A percentile compares a stretch with the other conserved stretches of the same genome.
phyloP scores from a whole-genome alignment of 441 rosid genomes.

The Kokia cookei region DNA sequence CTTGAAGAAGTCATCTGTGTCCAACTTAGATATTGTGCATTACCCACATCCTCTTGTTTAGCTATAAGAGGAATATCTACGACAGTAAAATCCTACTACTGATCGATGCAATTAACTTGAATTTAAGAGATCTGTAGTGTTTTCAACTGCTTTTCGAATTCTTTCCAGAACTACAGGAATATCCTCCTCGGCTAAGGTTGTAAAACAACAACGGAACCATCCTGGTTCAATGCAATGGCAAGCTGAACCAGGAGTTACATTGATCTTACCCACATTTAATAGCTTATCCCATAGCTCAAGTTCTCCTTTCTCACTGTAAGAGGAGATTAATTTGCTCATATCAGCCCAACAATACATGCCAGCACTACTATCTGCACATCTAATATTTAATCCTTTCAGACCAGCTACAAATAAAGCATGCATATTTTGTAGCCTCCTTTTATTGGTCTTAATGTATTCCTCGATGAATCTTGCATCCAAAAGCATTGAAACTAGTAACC shows the following conservation, averaged over 20 bases:
- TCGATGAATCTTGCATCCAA: slow-evolving; percentile 45
- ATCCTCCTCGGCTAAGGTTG: slow-evolving; percentile 54
- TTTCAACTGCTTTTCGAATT: slow-evolving; percentile 34
- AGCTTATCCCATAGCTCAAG: slow-evolving; percentile 76
- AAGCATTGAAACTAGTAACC: slow-evolving; percentile 56
- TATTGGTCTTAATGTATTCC: slow-evolving; percentile 45
- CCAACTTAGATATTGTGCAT: slow-evolving; percentile 8
- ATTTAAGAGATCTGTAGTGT: background rate
- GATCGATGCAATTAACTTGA: background rate
- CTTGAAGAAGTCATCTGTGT: slow-evolving; percentile 1
- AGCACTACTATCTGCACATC: slow-evolving; percentile 45
- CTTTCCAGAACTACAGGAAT: slow-evolving; percentile 56
- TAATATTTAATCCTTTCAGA: slow-evolving; percentile 45
- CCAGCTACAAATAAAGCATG: slow-evolving; percentile 44
- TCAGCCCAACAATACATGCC: slow-evolving; percentile 78
- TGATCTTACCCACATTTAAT: slow-evolving; percentile 63
- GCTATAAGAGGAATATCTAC: background rate
- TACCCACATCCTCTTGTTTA: background rate
- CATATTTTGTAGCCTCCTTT: slow-evolving; percentile 39
- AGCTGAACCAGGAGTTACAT: slow-evolving; percentile 80
- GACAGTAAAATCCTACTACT: slow-evolving; percentile 1
- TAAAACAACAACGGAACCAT: slow-evolving; percentile 88
- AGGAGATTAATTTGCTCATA: slow-evolving; percentile 61
- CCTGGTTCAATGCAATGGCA: slow-evolving; percentile 94
- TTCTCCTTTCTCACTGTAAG: slow-evolving; percentile 80